Percentiles rank a stretch among this genome's conserved stretches.
Conservation (phyloP, 495 filamentous ascomycete genomes). For the Daldinia bambusicola region DNA sequence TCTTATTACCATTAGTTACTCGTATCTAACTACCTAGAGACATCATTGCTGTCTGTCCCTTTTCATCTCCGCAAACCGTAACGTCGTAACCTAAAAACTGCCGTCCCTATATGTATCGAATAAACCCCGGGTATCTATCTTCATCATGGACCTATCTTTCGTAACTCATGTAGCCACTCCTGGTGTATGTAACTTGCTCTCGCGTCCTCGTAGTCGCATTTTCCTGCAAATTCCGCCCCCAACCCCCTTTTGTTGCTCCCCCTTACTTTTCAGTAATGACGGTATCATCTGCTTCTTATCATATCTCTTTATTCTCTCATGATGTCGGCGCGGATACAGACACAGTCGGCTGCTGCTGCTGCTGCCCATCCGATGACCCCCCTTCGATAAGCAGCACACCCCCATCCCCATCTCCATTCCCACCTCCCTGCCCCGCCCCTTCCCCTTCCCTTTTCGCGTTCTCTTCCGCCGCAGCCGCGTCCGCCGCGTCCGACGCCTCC, state of each 20-base stretch:
- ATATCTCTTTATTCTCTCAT: background rate
- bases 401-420: background rate
- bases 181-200: background rate
- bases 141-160: background rate
- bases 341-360: conserved; percentile 5
- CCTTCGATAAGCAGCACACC: conserved; percentile 14
- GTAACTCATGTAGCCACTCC: background rate
- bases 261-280: background rate
- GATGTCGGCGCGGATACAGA: conserved; percentile 15
- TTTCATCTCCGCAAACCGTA: background rate
- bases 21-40: no score
- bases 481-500: conserved; percentile 55
- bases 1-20: no score
- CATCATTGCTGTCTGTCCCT: no score
- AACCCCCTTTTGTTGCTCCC: background rate
- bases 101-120: no score
- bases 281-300: background rate
- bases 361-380: background rate
- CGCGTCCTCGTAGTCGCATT: background rate
- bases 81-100: background rate
- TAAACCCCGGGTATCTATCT: conserved; percentile 1
- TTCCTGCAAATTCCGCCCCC: no score
- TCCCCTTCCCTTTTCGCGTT: background rate
- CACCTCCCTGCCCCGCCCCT: background rate
- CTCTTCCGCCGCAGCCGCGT: background rate